phyloP scores from a whole-genome alignment of 768 basidiomycete genomes.

The Kwoniella sp. region DNA sequence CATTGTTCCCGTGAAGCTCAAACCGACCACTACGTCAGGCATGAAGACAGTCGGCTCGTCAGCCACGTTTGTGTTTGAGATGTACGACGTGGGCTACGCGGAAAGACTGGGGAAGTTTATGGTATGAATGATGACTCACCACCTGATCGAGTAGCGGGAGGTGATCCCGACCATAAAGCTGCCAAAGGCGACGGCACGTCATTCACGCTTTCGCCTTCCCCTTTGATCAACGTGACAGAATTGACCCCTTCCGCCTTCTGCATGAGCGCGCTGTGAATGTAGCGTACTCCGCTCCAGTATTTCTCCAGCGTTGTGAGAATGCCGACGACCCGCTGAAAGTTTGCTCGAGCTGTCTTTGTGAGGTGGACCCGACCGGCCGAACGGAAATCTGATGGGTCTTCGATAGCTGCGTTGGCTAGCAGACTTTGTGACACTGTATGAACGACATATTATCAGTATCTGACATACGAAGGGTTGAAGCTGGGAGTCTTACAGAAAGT shows the following conservation, averaged over 20 bases:
- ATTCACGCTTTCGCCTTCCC: neutral
- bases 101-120: neutral
- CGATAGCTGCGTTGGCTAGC: neutral
- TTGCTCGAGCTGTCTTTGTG: constrained; percentile 8
- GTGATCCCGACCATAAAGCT: constrained; percentile 8
- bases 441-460: neutral
- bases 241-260: constrained; percentile 29
- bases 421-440: constrained; percentile 13
- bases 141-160: constrained; percentile 1
- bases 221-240: constrained; percentile 11
- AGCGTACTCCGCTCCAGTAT: constrained; percentile 30
- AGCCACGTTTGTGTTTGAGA: no score
- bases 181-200: constrained; percentile 6
- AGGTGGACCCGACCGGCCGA: constrained; percentile 11
- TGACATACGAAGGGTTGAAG: neutral
- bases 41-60: no score
- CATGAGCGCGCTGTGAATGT: constrained; percentile 23
- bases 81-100: no score
- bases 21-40: constrained; percentile 23
- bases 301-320: constrained; percentile 13
- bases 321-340: constrained; percentile 14
- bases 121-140: constrained; percentile 6
- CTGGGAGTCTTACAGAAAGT: constrained; percentile 29
- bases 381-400: neutral
- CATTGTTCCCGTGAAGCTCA: constrained; percentile 33